Conservation (phyloP, 148 eudicot genomes). For the Rhododendron williamsianum region DNA sequence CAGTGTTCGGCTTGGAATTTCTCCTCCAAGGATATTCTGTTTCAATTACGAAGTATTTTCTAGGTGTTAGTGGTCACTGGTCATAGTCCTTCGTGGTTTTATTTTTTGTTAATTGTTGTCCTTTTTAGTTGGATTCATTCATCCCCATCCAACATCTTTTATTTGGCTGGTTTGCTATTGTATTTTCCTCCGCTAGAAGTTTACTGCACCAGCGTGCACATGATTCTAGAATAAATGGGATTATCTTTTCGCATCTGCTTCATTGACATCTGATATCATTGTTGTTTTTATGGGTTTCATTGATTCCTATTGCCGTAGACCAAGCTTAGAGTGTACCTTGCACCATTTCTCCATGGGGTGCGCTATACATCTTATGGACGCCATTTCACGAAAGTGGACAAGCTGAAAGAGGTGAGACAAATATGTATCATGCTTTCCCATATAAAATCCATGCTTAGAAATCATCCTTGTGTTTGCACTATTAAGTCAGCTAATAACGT, state of each 20-base stretch:
- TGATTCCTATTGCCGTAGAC: slow-evolving; percentile 35
- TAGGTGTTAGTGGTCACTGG: not conserved
- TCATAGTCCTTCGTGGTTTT: not conserved
- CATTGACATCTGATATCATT: not conserved
- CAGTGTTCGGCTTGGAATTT: not conserved
- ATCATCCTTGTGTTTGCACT: not conserved
- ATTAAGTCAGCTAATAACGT: not conserved
- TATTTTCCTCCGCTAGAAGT: not conserved
- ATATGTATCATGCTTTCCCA: not conserved
- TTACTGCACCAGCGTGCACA: not conserved
- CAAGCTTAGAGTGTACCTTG: slow-evolving; percentile 66
- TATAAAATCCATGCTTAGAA: not conserved
- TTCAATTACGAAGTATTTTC: not conserved
- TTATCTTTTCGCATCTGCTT: not conserved
- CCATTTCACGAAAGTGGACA: slow-evolving; percentile 73
- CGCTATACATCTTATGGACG: slow-evolving; percentile 94
- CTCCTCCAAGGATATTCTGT: not conserved
- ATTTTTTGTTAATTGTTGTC: not conserved
- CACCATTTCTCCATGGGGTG: slow-evolving; percentile 80
- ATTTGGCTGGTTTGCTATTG: not conserved
- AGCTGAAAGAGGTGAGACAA: slow-evolving; percentile 61
- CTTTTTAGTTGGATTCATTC: not conserved
- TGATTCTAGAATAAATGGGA: not conserved
- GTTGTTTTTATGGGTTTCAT: not conserved
- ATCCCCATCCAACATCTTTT: not conserved